A percentile compares a stretch with the other conserved stretches of the same genome.
phyloP scores from a whole-genome alignment of 345 rosid species.

The Cardamine occulta region DNA sequence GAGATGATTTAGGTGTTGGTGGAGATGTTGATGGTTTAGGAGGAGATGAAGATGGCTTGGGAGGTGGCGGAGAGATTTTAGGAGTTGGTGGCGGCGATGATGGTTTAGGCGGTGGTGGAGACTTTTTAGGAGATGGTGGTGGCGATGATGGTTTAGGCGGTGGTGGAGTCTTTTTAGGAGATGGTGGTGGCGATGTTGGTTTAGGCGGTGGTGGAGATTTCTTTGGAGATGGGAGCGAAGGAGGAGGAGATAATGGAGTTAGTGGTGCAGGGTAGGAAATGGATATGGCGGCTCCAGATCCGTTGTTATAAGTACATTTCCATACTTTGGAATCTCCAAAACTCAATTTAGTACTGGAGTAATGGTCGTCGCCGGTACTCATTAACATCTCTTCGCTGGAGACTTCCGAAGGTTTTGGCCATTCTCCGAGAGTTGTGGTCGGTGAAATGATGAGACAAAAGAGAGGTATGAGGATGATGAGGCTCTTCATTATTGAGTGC shows the following conservation, averaged over 20 bases:
- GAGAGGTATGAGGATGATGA: conserved; percentile 17
- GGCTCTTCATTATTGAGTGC: conserved; percentile 24
- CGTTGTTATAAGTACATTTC: conserved; percentile 35
- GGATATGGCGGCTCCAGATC: conserved; percentile 37
- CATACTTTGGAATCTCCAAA: conserved; percentile 23
- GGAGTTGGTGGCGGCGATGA: background rate
- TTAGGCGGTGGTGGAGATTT: conserved; percentile 13
- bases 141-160: conserved; percentile 20
- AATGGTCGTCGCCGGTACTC: background rate
- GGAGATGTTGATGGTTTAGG: conserved; percentile 1
- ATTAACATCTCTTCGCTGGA: background rate
- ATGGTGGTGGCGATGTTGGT: conserved; percentile 1
- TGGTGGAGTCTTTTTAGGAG: conserved; percentile 20
- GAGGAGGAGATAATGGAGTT: conserved; percentile 32
- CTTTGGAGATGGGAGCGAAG: conserved; percentile 37
- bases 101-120: conserved; percentile 24
- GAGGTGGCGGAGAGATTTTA: background rate
- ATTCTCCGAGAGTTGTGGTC: conserved; percentile 18
- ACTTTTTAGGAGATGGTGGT: conserved; percentile 14
- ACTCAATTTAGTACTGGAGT: background rate
- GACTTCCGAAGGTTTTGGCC: conserved; percentile 38
- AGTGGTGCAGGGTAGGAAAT: conserved; percentile 29
- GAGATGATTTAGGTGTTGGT: background rate
- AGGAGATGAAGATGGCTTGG: background rate
- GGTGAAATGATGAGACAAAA: conserved; percentile 19